A percentile compares a stretch with the other conserved stretches of the same genome.
These are phyloP conservation scores for Nothophoma quercina DNA, from an alignment of 2,329 filamentous ascomycete species.

Conservation along the genomic window DNA sequence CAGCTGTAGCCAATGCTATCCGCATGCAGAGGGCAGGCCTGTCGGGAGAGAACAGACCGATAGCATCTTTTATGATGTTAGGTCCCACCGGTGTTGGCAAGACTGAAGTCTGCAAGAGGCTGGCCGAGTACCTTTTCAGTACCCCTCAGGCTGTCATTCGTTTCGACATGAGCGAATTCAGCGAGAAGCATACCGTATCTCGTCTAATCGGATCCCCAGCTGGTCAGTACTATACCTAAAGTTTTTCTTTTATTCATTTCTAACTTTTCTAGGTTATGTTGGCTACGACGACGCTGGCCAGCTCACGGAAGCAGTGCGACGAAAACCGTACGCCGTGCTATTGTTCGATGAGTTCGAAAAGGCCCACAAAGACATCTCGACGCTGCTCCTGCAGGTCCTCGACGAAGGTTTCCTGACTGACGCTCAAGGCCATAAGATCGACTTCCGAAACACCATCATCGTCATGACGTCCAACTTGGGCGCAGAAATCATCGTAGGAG, in stretches of 20 bases:
- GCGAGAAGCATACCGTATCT: constrained; percentile 95
- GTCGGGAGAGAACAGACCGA: constrained; percentile 87
- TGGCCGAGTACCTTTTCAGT: constrained; percentile 91
- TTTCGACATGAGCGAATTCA: constrained; percentile 98
- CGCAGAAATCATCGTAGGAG: constrained; percentile 85
- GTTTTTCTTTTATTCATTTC: neutral
- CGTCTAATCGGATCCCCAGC: constrained; percentile 91
- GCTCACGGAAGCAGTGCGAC: constrained; percentile 90
- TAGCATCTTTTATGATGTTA: constrained; percentile 97
- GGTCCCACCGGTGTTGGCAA: constrained; percentile 97
- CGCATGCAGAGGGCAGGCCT: constrained; percentile 92
- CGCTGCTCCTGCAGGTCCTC: constrained; percentile 88
- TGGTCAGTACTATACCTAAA: constrained; percentile 60
- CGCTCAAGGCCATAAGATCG: constrained; percentile 93
- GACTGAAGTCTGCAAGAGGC: constrained; percentile 95
- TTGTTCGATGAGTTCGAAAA: constrained; percentile 99
- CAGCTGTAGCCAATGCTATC: constrained; percentile 90
- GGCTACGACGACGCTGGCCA: constrained; percentile 97
- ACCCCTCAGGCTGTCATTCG: constrained; percentile 89
- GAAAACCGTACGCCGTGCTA: constrained; percentile 94
- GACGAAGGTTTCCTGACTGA: constrained; percentile 97
- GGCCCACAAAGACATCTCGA: constrained; percentile 92
- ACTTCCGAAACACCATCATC: constrained; percentile 96
- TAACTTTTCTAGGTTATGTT: constrained; percentile 65
- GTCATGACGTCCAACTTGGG: constrained; percentile 96